phyloP scores from a whole-genome alignment of 306 rosid species.

The Ochetophila trinervis region DNA sequence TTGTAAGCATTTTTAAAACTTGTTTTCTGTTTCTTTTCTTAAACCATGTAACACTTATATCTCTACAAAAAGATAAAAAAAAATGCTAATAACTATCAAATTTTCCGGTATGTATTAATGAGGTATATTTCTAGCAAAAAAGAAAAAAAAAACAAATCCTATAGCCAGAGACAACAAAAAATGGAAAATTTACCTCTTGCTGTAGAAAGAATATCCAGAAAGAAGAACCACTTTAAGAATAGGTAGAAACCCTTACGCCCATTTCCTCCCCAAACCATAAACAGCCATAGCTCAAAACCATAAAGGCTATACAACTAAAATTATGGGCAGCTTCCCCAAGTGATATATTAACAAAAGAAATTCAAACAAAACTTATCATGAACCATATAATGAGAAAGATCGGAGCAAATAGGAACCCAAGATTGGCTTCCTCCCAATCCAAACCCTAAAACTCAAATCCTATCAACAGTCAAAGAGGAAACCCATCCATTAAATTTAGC shows the following conservation, averaged over 20 bases:
- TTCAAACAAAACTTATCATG: background rate
- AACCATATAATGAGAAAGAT: background rate
- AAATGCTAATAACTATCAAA: no score
- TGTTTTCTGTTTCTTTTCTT: no score
- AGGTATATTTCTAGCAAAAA: no score
- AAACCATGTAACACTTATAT: no score
- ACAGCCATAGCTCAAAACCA: conserved; percentile 1
- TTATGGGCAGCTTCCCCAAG: background rate
- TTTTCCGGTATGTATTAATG: no score
- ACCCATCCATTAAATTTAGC: conserved; percentile 39
- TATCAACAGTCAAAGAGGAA: conserved; percentile 35
- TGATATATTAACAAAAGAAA: conserved; percentile 1
- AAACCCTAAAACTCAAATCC: conserved; percentile 24
- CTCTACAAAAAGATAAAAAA: no score
- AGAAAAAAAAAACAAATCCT: no score
- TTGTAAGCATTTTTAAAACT: no score
- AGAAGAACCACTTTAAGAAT: background rate
- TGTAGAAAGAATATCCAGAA: conserved; percentile 6
- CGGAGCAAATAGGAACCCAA: conserved; percentile 45
- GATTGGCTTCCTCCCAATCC: conserved; percentile 46
- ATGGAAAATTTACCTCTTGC: conserved; percentile 11
- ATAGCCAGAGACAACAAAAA: no score
- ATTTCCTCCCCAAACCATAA: background rate
- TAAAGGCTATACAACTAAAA: conserved; percentile 2
- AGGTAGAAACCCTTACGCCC: background rate